Base-by-base conservation (phyloP, 805 yeast genomes). In the Pichia nanzhaoensis region DNA sequence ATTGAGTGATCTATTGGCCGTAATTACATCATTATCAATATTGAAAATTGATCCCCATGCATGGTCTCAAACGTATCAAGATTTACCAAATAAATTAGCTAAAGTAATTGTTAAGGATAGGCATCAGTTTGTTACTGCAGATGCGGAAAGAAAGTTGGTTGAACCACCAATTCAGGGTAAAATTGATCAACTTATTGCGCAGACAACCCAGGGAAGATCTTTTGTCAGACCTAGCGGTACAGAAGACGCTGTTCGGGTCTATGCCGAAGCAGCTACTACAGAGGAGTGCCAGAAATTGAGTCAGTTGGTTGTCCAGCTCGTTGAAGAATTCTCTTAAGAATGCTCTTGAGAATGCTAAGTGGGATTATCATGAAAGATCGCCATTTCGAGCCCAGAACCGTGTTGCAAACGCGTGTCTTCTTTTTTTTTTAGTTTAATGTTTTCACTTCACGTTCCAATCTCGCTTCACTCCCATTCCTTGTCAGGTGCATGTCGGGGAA, bases 211-310 rank as follows among this genome's bases (percentile, higher is more conserved):
- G 16, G 97, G 91, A 2, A 76, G 99, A 58, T 82, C 95, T 2
- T 93, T 93, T 64, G 98, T 91, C 3, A 78, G 99, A 55, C 98
- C 99, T 9, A 84, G 95, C 49, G 99, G 99, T 13, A 93, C 99
- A 1, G 99, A 93, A 63, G 95, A 93, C 63, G 98, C 96, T 0
- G 97, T 93, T 1, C 77, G 99, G 55, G 87, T 93, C 6, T 93
- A 93, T 55, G 93, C 96, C 1, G 99, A 93, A 64, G 95, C 96
- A 0, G 70, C 68, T 2, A 73, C 78, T 0, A 56, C 55, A 34
- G 65, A 61, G 10, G 73, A 73, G 20, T 79, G 81, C 22, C 73
- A 68, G 18, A 62, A 63, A 32, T 64, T 84, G 35, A 68, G 75
- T 2, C 48, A 57, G 3, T 55, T 55, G 20, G 77, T 77, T 9